A percentile compares a stretch with the other conserved stretches of the same genome.
These are phyloP conservation scores for Fragaria nilgerrensis DNA, from an alignment of 306 rosid genomes.

Conservation along the genomic window DNA sequence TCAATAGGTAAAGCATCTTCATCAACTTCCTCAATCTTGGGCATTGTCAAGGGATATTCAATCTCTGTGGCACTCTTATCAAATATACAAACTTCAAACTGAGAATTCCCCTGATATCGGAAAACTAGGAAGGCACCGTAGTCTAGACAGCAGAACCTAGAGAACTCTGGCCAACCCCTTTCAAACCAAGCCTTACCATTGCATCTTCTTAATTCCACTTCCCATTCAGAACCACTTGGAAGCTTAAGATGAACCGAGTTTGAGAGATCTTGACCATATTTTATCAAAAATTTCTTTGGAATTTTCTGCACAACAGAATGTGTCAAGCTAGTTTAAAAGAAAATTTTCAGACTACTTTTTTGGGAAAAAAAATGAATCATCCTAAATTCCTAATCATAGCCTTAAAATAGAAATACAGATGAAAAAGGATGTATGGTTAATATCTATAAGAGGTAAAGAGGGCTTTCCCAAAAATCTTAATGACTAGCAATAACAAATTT, in stretches of 20 bases:
- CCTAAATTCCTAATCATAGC: background rate
- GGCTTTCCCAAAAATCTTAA: background rate
- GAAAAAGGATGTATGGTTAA: background rate
- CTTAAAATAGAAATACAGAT: background rate
- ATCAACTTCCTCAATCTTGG: background rate
- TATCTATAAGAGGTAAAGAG: background rate
- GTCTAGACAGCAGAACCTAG: background rate
- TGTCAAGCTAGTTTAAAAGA: background rate
- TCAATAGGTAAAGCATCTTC: background rate
- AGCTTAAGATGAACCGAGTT: background rate
- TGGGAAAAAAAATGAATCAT: background rate
- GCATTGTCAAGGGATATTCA: background rate
- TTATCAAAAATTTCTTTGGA: constrained; percentile 7
- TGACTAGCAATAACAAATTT: background rate
- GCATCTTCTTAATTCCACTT: background rate
- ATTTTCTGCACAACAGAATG: constrained; percentile 8
- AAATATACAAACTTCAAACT: constrained; percentile 8
- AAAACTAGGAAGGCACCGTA: constrained; percentile 1
- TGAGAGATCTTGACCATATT: constrained; percentile 7
- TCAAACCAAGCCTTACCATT: constrained; percentile 6
- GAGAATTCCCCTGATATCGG: constrained; percentile 2
- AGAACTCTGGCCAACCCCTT: constrained; percentile 21
- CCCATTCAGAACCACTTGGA: constrained; percentile 18
- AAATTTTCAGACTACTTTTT: background rate
- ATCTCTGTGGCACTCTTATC: constrained; percentile 9